These are phyloP conservation scores for Fremontodendron californicum DNA, from an alignment of 345 rosid genomes.

Conservation along the genomic window DNA sequence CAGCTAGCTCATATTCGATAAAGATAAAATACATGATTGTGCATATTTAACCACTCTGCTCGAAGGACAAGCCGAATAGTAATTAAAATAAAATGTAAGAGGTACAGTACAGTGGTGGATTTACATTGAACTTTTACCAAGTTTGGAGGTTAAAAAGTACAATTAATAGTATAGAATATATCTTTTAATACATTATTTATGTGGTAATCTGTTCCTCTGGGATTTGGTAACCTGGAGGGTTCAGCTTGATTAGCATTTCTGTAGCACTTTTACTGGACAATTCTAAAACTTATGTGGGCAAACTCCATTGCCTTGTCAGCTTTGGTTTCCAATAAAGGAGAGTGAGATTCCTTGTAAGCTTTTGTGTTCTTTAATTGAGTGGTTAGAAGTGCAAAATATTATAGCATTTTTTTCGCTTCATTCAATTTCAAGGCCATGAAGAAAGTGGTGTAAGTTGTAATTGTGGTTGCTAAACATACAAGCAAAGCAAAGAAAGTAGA, in stretches of 20 bases:
- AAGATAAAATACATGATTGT: background rate
- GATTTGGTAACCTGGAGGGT: background rate
- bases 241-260: background rate
- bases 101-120: background rate
- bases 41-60: background rate
- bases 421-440: background rate
- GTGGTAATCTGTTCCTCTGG: background rate
- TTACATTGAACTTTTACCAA: background rate
- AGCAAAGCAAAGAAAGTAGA: conserved; percentile 6
- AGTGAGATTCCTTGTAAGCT: conserved; percentile 1
- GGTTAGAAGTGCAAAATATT: background rate
- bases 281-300: background rate
- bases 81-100: background rate
- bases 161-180: background rate
- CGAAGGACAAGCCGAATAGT: background rate
- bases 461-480: conserved; percentile 5
- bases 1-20: background rate
- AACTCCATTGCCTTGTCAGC: background rate
- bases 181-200: background rate
- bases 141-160: background rate
- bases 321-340: background rate
- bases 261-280: background rate
- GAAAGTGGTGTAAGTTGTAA: background rate
- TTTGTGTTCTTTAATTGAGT: background rate
- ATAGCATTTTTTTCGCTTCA: no score